Conservation (phyloP, 495 filamentous ascomycete species). For the Viridothelium virens region DNA sequence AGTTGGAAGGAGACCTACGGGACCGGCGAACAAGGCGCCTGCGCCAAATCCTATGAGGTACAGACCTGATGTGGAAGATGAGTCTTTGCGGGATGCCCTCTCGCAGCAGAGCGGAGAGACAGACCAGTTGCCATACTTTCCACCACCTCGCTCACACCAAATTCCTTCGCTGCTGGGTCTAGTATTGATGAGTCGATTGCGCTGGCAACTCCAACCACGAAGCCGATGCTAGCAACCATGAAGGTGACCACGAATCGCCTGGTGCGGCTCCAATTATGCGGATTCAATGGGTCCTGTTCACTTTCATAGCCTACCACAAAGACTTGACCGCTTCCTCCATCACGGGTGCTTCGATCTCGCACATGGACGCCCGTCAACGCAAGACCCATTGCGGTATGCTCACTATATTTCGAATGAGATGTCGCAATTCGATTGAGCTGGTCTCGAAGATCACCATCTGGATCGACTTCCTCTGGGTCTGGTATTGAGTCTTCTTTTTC, state of each 20-base stretch:
- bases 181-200: slow-evolving; percentile 45
- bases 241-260: slow-evolving; percentile 40
- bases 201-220: slow-evolving; percentile 45
- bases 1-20: slow-evolving; percentile 16
- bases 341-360: slow-evolving; percentile 29
- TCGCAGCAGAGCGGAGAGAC: neutral
- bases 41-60: slow-evolving; percentile 58
- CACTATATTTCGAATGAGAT: slow-evolving; percentile 24
- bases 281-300: slow-evolving; percentile 47
- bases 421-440: slow-evolving; percentile 14
- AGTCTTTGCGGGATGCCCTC: neutral
- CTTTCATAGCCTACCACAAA: slow-evolving; percentile 54
- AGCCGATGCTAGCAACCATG: slow-evolving; percentile 46
- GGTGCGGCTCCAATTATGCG: slow-evolving; percentile 46
- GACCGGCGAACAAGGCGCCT: slow-evolving; percentile 47
- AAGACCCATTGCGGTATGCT: slow-evolving; percentile 31
- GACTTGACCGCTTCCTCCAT: slow-evolving; percentile 36
- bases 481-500: slow-evolving; percentile 14
- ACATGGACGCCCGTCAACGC: slow-evolving; percentile 39
- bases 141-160: slow-evolving; percentile 45
- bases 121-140: slow-evolving; percentile 45
- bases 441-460: slow-evolving; percentile 16
- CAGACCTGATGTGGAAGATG: slow-evolving; percentile 29
- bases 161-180: slow-evolving; percentile 40
- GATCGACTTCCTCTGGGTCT: slow-evolving; percentile 11